Conservation (phyloP, 148 eudicot species). For the Amaranthus palmeri region DNA sequence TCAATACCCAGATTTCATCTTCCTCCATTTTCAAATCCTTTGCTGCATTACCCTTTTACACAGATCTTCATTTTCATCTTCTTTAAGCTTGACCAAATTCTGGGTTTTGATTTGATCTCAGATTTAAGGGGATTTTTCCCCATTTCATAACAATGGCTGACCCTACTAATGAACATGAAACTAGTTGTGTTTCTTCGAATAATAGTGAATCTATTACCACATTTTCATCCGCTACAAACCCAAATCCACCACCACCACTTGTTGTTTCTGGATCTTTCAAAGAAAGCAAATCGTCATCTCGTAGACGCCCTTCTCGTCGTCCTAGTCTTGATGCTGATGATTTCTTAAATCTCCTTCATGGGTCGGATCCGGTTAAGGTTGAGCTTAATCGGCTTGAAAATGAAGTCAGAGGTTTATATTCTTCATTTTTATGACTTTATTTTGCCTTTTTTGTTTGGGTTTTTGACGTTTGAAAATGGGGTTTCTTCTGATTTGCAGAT, state of each 20-base stretch:
- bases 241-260: constrained; percentile 31
- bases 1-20: constrained; percentile 17
- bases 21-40: neutral
- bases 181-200: neutral
- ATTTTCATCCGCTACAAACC: neutral
- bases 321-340: constrained; percentile 89
- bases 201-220: neutral
- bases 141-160: neutral
- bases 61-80: neutral
- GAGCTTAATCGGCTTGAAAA: constrained; percentile 95
- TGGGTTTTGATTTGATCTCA: no score
- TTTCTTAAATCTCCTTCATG: constrained; percentile 74
- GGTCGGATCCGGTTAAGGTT: constrained; percentile 96
- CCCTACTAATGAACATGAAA: neutral
- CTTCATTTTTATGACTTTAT: constrained; percentile 28
- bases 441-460: neutral
- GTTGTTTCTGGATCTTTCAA: constrained; percentile 58
- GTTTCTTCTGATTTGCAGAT: constrained; percentile 42
- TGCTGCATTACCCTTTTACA: neutral
- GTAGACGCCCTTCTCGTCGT: constrained; percentile 53
- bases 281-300: constrained; percentile 48
- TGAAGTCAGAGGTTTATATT: constrained; percentile 81
- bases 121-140: neutral
- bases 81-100: neutral
- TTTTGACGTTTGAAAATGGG: neutral